Evolutionary conservation across 2,329 filamentous ascomycete species (phyloP), one percentile per base, ranked within the genome.

Genomic region (Penicillium concentricum): DNA sequence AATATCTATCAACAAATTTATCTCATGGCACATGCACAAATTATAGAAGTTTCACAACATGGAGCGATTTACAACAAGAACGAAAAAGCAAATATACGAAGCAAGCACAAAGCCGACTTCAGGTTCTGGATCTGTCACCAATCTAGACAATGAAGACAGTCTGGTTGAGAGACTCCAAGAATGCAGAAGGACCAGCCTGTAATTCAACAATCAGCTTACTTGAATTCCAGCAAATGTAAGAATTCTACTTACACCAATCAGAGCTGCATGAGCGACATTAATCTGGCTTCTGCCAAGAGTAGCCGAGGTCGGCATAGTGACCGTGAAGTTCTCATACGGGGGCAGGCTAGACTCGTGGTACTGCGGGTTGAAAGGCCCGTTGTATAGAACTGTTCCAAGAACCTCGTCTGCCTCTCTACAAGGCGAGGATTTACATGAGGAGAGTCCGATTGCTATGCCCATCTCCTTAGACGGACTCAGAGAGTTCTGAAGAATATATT

Each of bases 321-420:
- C 65, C 1, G 63, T 67, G 50, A 71, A 69, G 63, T 72, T 72
- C 57, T 73, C 51, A 37, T 72, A 73, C 1, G 70, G 71, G 9
- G 61, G 58, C 13, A 38, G 28, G 46, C 30, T 43, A 1, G 16
- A 16, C 41, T 69, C 65, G 26, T 72, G 69, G 46, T 65, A 69
- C 12, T 54, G 57, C 3, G 71, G 71, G 6, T 65, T 57, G 57
- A 67, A 72, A 1, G 54, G 48, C 0, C 71, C 71, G 24, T 65
- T 62, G 57, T 72, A 72, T 2, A 73, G 47, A 8, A 70, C 45
- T 1, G 51, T 58, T 6, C 69, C 69, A 47, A 73, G 41, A 10
- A 58, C 51, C 1, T 67, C 63, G 2, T 59, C 59, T 4, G 69
- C 38, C 0, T 57, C 15, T 15, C 45, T n/a, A 57, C 70, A 72